Conservation (phyloP, 306 rosid genomes). For the Malus sylvestris region DNA sequence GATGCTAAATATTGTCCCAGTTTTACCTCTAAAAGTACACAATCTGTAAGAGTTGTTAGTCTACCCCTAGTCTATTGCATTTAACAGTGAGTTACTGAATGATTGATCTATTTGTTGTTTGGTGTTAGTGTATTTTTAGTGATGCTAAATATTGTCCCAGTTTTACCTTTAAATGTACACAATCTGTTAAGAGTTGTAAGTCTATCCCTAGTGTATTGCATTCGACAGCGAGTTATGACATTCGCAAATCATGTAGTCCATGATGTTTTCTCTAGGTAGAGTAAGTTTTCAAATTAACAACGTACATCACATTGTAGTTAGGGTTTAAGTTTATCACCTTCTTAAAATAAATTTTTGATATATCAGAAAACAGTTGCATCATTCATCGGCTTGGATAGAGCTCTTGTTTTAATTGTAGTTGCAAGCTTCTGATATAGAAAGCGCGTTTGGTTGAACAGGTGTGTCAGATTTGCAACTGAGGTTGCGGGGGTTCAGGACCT, state of each 20-base stretch:
- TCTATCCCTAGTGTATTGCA: background rate
- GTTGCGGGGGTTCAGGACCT: slow-evolving; percentile 99
- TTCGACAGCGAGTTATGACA: background rate
- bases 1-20: background rate
- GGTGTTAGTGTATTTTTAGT: background rate
- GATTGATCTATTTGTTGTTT: no score
- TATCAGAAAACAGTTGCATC: background rate
- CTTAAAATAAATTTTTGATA: background rate
- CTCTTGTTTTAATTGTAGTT: slow-evolving; percentile 9
- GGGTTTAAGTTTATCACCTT: background rate
- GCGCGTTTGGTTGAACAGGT: slow-evolving; percentile 47
- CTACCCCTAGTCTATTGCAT: background rate
- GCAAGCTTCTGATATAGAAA: slow-evolving; percentile 18
- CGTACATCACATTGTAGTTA: no score
- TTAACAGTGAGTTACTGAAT: background rate
- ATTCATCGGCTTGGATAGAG: background rate
- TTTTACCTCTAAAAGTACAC: background rate
- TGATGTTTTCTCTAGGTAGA: background rate
- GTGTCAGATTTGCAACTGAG: slow-evolving; percentile 97
- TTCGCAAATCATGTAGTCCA: background rate
- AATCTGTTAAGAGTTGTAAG: background rate
- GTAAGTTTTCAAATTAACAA: background rate
- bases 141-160: background rate
- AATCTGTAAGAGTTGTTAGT: background rate
- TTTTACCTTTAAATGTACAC: background rate